phyloP scores from a whole-genome alignment of 305 asterid species.

The Fraxinus sp. region DNA sequence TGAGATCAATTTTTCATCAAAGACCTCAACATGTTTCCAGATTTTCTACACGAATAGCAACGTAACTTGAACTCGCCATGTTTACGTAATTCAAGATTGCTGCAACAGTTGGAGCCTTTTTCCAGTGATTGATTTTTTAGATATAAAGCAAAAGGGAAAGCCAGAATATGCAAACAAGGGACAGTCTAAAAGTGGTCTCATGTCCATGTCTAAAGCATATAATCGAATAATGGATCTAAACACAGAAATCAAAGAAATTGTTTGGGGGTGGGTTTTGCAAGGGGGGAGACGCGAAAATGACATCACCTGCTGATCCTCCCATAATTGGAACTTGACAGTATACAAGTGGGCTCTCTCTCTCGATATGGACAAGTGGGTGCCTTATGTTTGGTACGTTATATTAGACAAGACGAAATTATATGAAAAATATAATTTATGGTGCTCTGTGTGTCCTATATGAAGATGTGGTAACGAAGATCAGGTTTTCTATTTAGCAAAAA shows the following conservation, averaged over 20 bases:
- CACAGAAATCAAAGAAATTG: conserved; percentile 64
- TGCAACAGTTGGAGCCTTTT: neutral
- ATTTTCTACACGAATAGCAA: neutral
- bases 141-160: neutral
- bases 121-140: neutral
- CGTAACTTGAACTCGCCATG: neutral
- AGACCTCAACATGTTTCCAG: neutral
- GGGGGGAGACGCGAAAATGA: neutral
- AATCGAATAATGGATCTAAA: neutral
- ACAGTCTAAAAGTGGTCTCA: neutral
- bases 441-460: neutral
- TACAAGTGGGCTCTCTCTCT: neutral
- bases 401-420: too few relatives aligned
- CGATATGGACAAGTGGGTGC: neutral
- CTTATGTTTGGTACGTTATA: neutral
- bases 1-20: neutral
- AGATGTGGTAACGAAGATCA: neutral
- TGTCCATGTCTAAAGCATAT: neutral
- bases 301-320: neutral
- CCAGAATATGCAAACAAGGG: neutral
- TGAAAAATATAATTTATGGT: too few relatives aligned
- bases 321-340: neutral
- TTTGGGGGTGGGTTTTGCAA: conserved; percentile 33
- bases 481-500: neutral
- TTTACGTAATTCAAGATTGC: neutral